phyloP scores from a whole-genome alignment of 2,329 filamentous ascomycete genomes.

The Penicillium sp. region DNA sequence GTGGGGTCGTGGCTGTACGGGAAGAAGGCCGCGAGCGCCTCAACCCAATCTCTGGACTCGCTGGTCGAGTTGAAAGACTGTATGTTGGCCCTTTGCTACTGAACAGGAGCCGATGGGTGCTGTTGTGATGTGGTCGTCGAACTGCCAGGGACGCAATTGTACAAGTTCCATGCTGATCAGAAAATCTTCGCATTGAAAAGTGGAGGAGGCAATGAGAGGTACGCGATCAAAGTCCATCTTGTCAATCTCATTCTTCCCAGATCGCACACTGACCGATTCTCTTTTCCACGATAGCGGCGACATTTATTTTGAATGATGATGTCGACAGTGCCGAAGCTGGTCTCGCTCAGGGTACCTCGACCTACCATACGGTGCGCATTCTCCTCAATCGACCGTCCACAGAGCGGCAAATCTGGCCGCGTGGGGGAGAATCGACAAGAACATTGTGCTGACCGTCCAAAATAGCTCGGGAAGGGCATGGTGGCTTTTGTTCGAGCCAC shows the following conservation, averaged over 20 bases:
- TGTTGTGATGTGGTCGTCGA: neutral
- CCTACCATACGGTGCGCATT: constrained; percentile 67
- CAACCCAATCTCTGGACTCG: constrained; percentile 52
- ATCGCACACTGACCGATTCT: constrained; percentile 9
- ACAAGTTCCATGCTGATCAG: constrained; percentile 15
- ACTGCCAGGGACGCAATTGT: neutral
- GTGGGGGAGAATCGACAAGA: neutral
- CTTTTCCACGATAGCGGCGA: constrained; percentile 45
- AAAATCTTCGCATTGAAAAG: constrained; percentile 15
- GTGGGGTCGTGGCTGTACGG: constrained; percentile 43
- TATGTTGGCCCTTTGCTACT: constrained; percentile 21
- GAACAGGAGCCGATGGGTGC: neutral
- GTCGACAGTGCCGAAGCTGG: constrained; percentile 73
- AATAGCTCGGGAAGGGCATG: constrained; percentile 68
- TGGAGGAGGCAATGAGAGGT: constrained; percentile 42
- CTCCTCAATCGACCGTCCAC: neutral
- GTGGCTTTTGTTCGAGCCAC: constrained; percentile 80
- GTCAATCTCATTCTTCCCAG: constrained; percentile 1
- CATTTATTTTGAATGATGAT: constrained; percentile 81
- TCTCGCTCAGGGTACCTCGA: constrained; percentile 65
- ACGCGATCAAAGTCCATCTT: constrained; percentile 8
- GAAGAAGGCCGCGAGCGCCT: constrained; percentile 39
- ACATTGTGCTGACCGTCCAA: constrained; percentile 3
- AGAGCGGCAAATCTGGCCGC: constrained; percentile 4
- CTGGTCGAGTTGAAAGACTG: constrained; percentile 51